phyloP scores from a whole-genome alignment of 2,329 filamentous ascomycete genomes.

The Xylariaceae sp. region DNA sequence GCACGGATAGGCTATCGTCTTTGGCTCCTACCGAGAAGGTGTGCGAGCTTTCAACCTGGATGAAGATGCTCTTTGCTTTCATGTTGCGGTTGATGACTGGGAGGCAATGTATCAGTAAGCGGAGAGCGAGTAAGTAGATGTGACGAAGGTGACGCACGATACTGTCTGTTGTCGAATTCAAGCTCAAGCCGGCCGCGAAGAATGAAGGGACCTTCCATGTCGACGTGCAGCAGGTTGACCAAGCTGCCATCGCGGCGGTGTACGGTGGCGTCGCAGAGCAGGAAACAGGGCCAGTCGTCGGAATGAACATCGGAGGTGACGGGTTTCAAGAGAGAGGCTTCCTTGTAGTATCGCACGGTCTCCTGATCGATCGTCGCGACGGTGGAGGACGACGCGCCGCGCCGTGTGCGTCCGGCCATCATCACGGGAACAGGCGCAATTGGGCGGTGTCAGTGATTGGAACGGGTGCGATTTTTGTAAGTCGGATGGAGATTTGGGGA shows the following conservation, averaged over 20 bases:
- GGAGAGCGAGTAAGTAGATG: not conserved
- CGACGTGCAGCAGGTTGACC: constrained; percentile 57
- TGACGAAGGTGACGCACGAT: constrained; percentile 32
- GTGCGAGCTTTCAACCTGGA: constrained; percentile 50
- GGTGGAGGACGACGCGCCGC: constrained; percentile 42
- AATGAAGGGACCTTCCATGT: constrained; percentile 54
- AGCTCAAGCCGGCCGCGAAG: constrained; percentile 56
- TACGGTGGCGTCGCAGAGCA: constrained; percentile 57
- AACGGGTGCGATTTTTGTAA: not conserved
- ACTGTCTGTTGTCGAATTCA: constrained; percentile 38
- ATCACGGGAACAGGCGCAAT: constrained; percentile 10
- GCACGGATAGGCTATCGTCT: constrained; percentile 44
- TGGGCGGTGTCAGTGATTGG: not conserved
- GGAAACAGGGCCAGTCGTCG: constrained; percentile 57
- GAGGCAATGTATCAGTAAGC: not conserved
- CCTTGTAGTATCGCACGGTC: constrained; percentile 31
- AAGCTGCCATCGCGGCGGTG: constrained; percentile 50
- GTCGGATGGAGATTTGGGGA: not conserved
- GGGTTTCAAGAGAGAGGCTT: constrained; percentile 36
- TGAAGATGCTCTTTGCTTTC: constrained; percentile 31
- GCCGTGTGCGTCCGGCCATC: constrained; percentile 37
- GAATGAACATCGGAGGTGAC: constrained; percentile 32
- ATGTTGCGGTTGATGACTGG: constrained; percentile 34
- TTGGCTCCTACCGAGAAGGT: constrained; percentile 51
- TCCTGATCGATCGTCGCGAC: constrained; percentile 39